Evolutionary conservation across 148 eudicot genomes (phyloP).

Genomic region (Nepenthes gracilis): DNA sequence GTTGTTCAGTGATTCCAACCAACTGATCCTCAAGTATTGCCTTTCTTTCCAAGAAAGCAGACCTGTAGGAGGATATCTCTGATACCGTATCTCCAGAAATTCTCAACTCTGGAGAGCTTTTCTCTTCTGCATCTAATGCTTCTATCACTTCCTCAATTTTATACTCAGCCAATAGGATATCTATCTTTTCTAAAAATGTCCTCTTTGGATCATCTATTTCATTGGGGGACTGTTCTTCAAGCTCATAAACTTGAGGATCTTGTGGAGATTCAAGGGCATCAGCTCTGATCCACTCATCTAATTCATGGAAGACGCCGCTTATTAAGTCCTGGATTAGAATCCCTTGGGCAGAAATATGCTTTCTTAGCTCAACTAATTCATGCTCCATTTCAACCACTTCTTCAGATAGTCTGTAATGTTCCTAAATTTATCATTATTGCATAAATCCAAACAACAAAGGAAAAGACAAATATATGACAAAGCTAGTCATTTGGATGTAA

Average conservation of each 20-base stretch:
- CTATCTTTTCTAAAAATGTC: constrained; percentile 57
- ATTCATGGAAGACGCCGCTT: constrained; percentile 60
- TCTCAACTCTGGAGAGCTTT: constrained; percentile 50
- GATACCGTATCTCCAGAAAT: constrained; percentile 33
- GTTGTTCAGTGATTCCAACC: constrained; percentile 49
- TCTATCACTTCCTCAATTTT: constrained; percentile 73
- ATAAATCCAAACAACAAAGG: not conserved
- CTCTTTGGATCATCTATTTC: constrained; percentile 28
- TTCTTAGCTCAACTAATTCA: constrained; percentile 71
- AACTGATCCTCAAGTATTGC: constrained; percentile 60
- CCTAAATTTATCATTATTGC: not conserved
- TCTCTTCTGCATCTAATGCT: constrained; percentile 63
- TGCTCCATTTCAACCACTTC: constrained; percentile 95
- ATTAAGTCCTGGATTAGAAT: constrained; percentile 77
- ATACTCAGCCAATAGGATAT: constrained; percentile 70
- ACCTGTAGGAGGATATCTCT: constrained; percentile 45
- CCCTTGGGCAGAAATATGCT: constrained; percentile 80
- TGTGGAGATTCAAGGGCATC: constrained; percentile 37
- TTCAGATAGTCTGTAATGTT: constrained; percentile 58
- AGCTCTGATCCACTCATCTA: constrained; percentile 49
- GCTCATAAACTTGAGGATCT: constrained; percentile 23
- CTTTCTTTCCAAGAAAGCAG: constrained; percentile 57
- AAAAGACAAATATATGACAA: no score
- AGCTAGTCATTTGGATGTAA: no score
- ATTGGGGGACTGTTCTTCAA: constrained; percentile 26